These are phyloP conservation scores for Marasmius sp. DNA, from an alignment of 1,284 basidiomycete species.

Conservation along the genomic window DNA sequence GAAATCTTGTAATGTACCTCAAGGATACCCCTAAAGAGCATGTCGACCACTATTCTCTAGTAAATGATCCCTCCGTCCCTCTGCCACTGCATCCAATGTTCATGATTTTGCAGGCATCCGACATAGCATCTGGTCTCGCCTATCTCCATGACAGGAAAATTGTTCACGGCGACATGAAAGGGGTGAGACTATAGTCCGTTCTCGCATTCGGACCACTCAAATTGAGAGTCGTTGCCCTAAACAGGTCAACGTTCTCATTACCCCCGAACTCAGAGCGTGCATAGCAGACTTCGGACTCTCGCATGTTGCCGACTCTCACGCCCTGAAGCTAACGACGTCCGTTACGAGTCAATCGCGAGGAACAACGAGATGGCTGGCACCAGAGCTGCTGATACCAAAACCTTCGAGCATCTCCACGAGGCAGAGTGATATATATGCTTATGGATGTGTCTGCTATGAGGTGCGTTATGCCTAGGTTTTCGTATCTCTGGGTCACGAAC, in stretches of 20 bases:
- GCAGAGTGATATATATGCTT: background rate
- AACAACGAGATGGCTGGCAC: constrained; percentile 23
- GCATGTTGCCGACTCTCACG: constrained; percentile 15
- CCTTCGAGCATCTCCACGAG: background rate
- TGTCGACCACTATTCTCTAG: constrained; percentile 21
- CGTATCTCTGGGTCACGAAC: too few species aligned
- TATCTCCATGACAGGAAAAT: constrained; percentile 34
- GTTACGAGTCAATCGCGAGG: constrained; percentile 9
- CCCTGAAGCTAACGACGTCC: background rate
- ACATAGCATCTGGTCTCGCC: constrained; percentile 29
- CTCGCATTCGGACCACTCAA: background rate
- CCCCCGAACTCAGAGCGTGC: constrained; percentile 27
- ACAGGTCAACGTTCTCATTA: constrained; percentile 15
- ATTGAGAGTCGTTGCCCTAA: background rate
- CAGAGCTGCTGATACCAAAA: constrained; percentile 19
- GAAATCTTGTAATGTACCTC: constrained; percentile 29
- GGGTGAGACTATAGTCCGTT: constrained; percentile 23
- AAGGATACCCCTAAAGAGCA: constrained; percentile 5
- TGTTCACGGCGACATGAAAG: constrained; percentile 39
- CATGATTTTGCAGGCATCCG: constrained; percentile 17
- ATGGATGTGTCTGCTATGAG: background rate
- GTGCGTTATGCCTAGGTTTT: background rate
- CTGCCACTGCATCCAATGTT: too few species aligned
- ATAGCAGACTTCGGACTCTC: constrained; percentile 38
- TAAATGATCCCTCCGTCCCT: constrained; percentile 7